Evolutionary conservation across 106 monocot species (phyloP).

Genomic region (Posidonia australis): DNA sequence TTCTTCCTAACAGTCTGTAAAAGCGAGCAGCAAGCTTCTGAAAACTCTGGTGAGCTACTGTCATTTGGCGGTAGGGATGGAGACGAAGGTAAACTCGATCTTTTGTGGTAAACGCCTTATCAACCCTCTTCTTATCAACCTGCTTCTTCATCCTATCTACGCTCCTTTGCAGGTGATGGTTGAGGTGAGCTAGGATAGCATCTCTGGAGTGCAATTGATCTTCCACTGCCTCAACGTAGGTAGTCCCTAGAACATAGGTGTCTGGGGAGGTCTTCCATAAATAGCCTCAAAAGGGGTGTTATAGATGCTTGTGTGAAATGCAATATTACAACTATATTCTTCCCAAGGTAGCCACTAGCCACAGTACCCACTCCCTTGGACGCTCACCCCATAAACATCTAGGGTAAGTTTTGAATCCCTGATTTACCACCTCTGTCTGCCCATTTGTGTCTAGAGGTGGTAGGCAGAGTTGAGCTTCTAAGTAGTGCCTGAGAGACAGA

Average conservation of each 20-base stretch:
- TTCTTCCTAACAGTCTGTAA: no score
- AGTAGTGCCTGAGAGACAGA: background rate
- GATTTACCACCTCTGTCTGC: background rate
- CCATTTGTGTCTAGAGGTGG: background rate
- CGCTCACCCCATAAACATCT: background rate
- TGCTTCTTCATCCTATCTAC: background rate
- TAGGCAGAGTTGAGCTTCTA: background rate
- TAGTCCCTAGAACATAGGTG: background rate
- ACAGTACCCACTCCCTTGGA: background rate
- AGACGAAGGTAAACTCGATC: no score
- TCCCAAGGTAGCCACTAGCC: background rate
- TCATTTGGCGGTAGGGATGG: no score
- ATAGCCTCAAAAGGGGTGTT: background rate
- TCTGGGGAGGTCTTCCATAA: background rate
- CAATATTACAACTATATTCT: background rate
- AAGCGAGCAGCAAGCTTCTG: no score
- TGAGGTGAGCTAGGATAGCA: background rate
- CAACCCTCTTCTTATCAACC: background rate
- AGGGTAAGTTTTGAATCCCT: no score
- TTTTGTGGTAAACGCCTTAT: background rate
- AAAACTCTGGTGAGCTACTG: no score
- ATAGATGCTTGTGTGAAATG: background rate
- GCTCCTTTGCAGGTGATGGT: background rate
- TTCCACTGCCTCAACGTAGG: background rate
- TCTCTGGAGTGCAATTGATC: background rate